phyloP scores from a whole-genome alignment of 192 early-diverging fungal species.

The Coemansia reversa region DNA sequence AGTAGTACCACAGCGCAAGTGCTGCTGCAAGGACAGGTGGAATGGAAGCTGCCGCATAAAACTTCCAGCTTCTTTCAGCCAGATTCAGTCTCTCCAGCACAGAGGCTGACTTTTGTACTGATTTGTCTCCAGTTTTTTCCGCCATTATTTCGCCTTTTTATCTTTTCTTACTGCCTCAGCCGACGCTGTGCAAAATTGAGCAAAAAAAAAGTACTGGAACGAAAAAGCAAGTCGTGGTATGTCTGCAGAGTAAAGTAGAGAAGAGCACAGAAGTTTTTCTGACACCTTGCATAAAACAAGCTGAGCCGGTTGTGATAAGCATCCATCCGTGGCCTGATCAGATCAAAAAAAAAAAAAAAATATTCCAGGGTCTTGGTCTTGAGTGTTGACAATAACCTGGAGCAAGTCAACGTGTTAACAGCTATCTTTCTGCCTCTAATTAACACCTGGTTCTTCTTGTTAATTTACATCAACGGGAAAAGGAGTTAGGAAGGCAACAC shows the following conservation, averaged over 20 bases:
- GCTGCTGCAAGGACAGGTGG: slow-evolving; percentile 61
- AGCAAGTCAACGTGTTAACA: neutral
- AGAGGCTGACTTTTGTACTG: slow-evolving; percentile 34
- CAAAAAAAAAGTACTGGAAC: neutral
- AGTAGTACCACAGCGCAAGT: slow-evolving; percentile 66
- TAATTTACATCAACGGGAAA: neutral
- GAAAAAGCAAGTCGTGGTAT: neutral
- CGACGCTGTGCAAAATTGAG: neutral
- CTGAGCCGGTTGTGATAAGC: too few relatives aligned
- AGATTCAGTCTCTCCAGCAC: slow-evolving; percentile 50
- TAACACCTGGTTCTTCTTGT: neutral
- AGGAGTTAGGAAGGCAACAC: neutral
- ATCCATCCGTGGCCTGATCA: neutral
- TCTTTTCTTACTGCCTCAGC: slow-evolving; percentile 5
- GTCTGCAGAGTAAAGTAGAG: neutral
- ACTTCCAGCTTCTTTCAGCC: slow-evolving; percentile 61
- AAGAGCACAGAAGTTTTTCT: neutral
- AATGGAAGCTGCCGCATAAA: slow-evolving; percentile 64
- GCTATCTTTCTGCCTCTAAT: neutral
- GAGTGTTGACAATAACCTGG: neutral
- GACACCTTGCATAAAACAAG: neutral
- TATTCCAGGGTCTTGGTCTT: neutral
- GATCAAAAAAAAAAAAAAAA: neutral
- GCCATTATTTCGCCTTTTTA: slow-evolving; percentile 18
- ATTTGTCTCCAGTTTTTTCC: slow-evolving; percentile 24